Evolutionary conservation across 805 yeast genomes (phyloP), one percentile per base, ranked within the genome.

Genomic region (Wickerhamiella lipophila): DNA sequence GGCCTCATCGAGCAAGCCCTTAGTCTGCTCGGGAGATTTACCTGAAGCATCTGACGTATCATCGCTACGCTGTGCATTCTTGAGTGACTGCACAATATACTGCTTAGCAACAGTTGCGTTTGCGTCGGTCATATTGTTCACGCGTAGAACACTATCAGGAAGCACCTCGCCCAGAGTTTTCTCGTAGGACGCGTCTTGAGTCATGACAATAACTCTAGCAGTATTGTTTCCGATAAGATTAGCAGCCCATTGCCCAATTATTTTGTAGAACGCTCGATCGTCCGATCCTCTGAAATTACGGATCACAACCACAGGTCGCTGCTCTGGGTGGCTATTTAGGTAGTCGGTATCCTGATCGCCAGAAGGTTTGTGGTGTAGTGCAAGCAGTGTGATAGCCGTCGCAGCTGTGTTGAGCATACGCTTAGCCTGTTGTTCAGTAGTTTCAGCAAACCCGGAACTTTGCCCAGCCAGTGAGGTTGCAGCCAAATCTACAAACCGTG

Each of bases 401-500:
- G 57, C 35, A 3, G 64, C 58, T 6, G 64, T 55, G 13, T 36
- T 46, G n/a, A 63, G 53, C 44, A 67, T 55, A 16, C 59, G 60
- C 32, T 52, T 52, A 48, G 64, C 46, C 46, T 62, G 54, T 49
- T 59, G 55, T 54, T 65, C 53, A 41, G 63, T 55, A 22, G 61
- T 53, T 49, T 65, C 54, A 18, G 63, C 54, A 49, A 62, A 19
- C 46, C 64, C 60, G 41, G 60, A 49, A 1, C 47, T 22, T 61
- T 87, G 96, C 1, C 97, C 98, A 0, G 95, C 86, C 38, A 89
- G 63, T 50, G 96, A 89, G 60, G 86, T 95, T 16, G 83, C 82
- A 49, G 80, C 85, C 58, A 92, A 70, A 65, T 92, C 98, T 42
- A 85, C 67, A 51, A 87, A 79, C 50, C 78, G 76, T 0, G 95